Conservation (phyloP, 169 alveolate species). For the Plasmodium falciparum region DNA sequence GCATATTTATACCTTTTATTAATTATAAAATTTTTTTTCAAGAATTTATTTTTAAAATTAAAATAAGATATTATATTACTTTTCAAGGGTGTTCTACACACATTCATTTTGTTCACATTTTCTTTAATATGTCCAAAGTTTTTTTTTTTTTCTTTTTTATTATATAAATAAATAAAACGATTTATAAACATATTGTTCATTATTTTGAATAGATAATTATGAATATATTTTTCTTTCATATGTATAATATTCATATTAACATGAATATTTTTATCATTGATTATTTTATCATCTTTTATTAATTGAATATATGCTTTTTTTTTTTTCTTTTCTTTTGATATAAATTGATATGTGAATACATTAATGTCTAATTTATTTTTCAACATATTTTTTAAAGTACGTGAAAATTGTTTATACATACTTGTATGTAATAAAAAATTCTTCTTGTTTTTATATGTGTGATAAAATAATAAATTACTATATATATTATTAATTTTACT, state of each 20-base stretch:
- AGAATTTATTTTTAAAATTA: no score
- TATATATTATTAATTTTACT: conserved; percentile 1
- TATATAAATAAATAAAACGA: neutral
- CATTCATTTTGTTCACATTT: no score
- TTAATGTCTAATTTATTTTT: neutral
- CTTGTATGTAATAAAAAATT: conserved; percentile 1
- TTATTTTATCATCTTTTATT: neutral
- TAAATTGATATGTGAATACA: neutral
- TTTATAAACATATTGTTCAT: neutral
- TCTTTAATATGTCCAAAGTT: no score
- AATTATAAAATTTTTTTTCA: no score
- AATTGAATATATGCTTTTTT: neutral
- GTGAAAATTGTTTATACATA: neutral
- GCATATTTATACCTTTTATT: no score
- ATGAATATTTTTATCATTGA: no score
- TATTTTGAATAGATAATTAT: neutral
- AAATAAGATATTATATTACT: no score
- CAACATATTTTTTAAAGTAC: neutral
- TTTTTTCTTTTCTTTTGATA: neutral
- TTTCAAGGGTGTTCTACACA: no score
- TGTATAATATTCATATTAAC: no score
- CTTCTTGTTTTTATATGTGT: neutral
- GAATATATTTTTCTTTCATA: neutral
- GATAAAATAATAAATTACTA: conserved; percentile 2
- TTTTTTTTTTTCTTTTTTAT: no score